A percentile compares a stretch with the other conserved stretches of the same genome.
Conservation (phyloP, 2,329 filamentous ascomycete species). For the Myriosclerotinia curreyana region DNA sequence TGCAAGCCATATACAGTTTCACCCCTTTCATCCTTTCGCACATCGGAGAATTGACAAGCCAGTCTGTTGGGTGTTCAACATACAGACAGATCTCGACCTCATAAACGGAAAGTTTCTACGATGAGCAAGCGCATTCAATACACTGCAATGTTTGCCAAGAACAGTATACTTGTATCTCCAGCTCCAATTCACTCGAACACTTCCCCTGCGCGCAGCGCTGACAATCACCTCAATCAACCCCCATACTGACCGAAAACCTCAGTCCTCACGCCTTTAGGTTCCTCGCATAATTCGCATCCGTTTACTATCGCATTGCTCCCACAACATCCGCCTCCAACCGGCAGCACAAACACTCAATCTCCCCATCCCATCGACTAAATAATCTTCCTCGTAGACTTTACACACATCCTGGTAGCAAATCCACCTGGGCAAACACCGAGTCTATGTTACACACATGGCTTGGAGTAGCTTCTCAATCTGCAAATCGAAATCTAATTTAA, state of each 20-base stretch:
- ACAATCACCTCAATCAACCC: background rate
- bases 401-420: too few relatives aligned
- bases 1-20: background rate
- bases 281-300: background rate
- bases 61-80: background rate
- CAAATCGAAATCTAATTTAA: background rate
- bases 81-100: background rate
- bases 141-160: background rate
- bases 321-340: background rate
- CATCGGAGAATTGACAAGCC: constrained; percentile 10
- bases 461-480: background rate
- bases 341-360: background rate
- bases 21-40: background rate
- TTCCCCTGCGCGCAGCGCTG: background rate
- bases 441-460: background rate
- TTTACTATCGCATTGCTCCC: background rate
- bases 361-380: background rate
- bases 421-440: background rate
- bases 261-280: background rate
- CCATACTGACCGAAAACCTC: background rate
- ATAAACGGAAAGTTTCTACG: background rate
- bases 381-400: background rate
- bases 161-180: background rate
- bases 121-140: background rate
- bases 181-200: background rate